phyloP scores from a whole-genome alignment of 805 yeast species.

The Debaryomyces prosopidis region DNA sequence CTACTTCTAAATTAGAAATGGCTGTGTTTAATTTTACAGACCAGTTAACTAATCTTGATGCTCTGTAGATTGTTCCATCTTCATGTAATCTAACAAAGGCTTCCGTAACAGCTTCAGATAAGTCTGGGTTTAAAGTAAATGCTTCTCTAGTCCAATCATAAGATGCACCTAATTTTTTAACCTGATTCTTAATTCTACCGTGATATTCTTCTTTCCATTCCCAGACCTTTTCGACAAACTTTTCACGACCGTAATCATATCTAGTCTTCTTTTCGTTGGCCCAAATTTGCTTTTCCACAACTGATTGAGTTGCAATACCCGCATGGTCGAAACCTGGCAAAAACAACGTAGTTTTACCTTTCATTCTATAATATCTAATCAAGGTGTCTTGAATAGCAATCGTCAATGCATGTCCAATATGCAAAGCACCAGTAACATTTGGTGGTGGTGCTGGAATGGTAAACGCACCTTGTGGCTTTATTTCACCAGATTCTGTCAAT shows the following conservation, averaged over 20 bases:
- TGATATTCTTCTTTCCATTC: slow-evolving; percentile 98
- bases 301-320: slow-evolving; percentile 98
- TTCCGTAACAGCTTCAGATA: slow-evolving; percentile 80
- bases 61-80: slow-evolving; percentile 94
- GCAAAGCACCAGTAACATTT: slow-evolving; percentile 97
- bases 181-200: slow-evolving; percentile 77
- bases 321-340: slow-evolving; percentile 99
- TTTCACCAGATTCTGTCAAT: slow-evolving; percentile 68
- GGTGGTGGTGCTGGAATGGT: slow-evolving; percentile 99
- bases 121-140: slow-evolving; percentile 81
- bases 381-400: slow-evolving; percentile 92
- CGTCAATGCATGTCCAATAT: slow-evolving; percentile 97
- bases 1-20: slow-evolving; percentile 93
- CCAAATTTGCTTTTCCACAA: slow-evolving; percentile 95
- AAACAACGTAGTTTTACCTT: slow-evolving; percentile 89
- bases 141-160: slow-evolving; percentile 96
- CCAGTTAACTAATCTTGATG: slow-evolving; percentile 93
- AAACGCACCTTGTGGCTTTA: slow-evolving; percentile 81
- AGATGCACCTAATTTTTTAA: slow-evolving; percentile 89
- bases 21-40: slow-evolving; percentile 93
- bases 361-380: slow-evolving; percentile 94
- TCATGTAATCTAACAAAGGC: slow-evolving; percentile 91
- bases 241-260: slow-evolving; percentile 94
- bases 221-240: slow-evolving; percentile 87
- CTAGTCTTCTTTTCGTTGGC: slow-evolving; percentile 84